phyloP scores from a whole-genome alignment of 768 basidiomycete genomes.

The Lyophyllum decastes region DNA sequence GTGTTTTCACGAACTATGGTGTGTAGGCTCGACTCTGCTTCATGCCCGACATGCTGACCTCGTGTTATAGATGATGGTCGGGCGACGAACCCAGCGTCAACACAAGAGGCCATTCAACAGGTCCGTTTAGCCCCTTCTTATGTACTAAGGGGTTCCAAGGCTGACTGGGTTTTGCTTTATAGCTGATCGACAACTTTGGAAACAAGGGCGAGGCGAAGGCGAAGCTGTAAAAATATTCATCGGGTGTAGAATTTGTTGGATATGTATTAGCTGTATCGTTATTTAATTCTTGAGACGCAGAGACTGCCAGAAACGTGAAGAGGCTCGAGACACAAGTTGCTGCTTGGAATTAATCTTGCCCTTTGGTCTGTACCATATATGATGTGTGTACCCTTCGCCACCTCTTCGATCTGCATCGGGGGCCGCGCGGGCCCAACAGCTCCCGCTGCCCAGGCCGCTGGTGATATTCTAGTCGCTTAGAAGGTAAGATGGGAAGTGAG shows the following conservation, averaged over 20 bases:
- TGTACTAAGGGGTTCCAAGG: neutral
- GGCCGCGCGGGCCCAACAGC: too few relatives aligned
- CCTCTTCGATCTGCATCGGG: too few relatives aligned
- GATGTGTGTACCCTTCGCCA: too few relatives aligned
- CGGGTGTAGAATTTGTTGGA: neutral
- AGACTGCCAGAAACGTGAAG: too few relatives aligned
- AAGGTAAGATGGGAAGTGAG: too few relatives aligned
- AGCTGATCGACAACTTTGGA: conserved; percentile 53
- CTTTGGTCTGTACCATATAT: too few relatives aligned
- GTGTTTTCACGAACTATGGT: conserved; percentile 83
- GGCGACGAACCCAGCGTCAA: conserved; percentile 76
- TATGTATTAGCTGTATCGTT: conserved; percentile 1
- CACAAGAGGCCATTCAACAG: conserved; percentile 77
- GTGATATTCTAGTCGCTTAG: too few relatives aligned
- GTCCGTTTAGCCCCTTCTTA: conserved; percentile 34
- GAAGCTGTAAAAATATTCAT: conserved; percentile 41
- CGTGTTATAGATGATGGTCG: conserved; percentile 66
- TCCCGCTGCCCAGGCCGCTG: too few relatives aligned
- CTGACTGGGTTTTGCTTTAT: conserved; percentile 3
- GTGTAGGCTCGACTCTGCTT: conserved; percentile 22
- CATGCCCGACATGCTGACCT: neutral
- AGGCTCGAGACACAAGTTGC: too few relatives aligned
- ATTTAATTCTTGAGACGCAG: neutral
- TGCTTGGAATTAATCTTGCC: too few relatives aligned
- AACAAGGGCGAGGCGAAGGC: conserved; percentile 50